Conservation (phyloP, 192 early-diverging fungal species). For the Haplosporangium gracile region DNA sequence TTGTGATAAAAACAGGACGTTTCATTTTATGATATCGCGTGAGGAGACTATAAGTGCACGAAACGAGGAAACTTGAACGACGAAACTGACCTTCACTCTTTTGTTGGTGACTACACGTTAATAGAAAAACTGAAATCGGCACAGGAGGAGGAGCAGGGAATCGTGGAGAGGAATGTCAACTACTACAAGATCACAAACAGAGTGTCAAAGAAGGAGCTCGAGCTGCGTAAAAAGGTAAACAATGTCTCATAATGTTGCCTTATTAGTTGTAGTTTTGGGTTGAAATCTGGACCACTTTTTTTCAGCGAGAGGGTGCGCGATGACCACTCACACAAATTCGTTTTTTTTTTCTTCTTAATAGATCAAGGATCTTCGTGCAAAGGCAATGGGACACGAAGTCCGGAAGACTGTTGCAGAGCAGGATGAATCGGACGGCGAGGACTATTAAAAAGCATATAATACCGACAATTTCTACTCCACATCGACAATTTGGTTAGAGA, state of each 20-base stretch:
- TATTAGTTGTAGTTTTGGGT: too few species aligned
- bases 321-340: not conserved
- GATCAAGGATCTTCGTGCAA: conserved; percentile 51
- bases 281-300: too few species aligned
- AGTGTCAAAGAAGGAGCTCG: conserved; percentile 53
- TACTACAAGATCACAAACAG: conserved; percentile 40
- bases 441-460: not conserved
- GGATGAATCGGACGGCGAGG: conserved; percentile 52
- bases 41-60: not conserved
- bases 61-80: not conserved
- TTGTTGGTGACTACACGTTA: not conserved
- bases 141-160: conserved; percentile 29
- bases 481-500: not conserved
- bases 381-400: conserved; percentile 14
- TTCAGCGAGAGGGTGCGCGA: too few species aligned
- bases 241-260: not conserved
- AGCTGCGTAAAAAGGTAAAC: conserved; percentile 45
- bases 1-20: not conserved
- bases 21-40: too few species aligned
- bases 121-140: conserved; percentile 37
- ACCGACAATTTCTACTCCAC: not conserved
- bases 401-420: conserved; percentile 25
- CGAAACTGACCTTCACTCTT: not conserved
- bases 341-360: conserved; percentile 4
- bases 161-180: conserved; percentile 35